Percentiles rank a stretch among this genome's conserved stretches.
phyloP scores from a whole-genome alignment of 192 early-diverging fungal genomes.

The Rhizophagus sp. region DNA sequence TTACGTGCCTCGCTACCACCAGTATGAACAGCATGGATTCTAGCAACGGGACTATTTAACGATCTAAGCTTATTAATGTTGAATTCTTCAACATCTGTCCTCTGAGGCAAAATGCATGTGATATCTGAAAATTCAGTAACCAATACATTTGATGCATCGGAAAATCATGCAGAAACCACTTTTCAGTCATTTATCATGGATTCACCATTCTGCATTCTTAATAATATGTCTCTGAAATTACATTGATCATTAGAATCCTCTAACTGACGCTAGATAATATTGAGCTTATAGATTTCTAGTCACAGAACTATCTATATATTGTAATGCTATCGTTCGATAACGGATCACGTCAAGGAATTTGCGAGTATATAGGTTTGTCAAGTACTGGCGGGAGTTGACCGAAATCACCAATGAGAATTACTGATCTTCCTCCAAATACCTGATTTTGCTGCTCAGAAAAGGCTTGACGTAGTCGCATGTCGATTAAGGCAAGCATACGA shows the following conservation, averaged over 20 bases:
- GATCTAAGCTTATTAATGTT: background rate
- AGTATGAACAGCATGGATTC: too few species aligned
- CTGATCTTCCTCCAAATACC: background rate
- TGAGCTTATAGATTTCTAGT: too few species aligned
- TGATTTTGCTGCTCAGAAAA: background rate
- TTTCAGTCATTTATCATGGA: background rate
- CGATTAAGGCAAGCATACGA: too few species aligned
- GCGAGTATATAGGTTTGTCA: background rate
- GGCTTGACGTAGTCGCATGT: background rate
- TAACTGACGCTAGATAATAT: background rate
- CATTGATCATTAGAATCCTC: background rate
- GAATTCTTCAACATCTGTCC: background rate
- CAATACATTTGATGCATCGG: background rate
- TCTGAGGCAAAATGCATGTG: background rate
- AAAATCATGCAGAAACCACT: background rate
- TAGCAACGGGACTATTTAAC: too few species aligned
- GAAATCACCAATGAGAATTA: background rate
- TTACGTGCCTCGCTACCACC: background rate
- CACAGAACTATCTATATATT: background rate
- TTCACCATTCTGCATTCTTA: background rate
- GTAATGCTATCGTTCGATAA: background rate
- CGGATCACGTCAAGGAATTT: background rate
- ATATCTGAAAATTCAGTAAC: background rate
- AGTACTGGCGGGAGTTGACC: background rate
- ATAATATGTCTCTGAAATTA: background rate